Base-by-base conservation (phyloP, 1,284 basidiomycete species). In the Boletus nobilissimus region DNA sequence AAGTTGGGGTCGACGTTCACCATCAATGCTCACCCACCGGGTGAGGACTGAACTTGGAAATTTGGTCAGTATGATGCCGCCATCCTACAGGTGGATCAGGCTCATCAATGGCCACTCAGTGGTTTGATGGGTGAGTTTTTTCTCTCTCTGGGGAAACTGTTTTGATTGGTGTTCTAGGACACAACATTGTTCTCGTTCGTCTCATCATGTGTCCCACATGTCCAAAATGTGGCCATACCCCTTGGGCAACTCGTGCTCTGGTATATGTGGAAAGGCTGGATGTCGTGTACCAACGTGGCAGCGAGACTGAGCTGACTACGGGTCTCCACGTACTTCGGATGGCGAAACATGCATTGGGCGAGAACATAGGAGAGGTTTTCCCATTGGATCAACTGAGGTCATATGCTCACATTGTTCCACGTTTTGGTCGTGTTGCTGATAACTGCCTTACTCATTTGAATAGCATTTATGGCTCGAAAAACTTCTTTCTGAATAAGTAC, bases 401-500 rank as follows among this genome's bases (percentile, higher is more conserved):
- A 8, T 80, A 83, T 26, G 78, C 78, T 6, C 78, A 84, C 18
- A 70, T 87, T 39, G 70, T 80, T 51, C 82, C 85, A n/a, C 62
- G 72, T 5, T 82, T 86, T 74, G 82, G 83, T 24, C 63, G n/a
- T 29, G 76, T 74, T 43, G 84, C 85, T 24, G 80, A 85, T 77
- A 57, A 65, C 11, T 39, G 76, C 10, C 76, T 86, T 24, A 82
- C 43, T 43, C 77, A 76, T 18, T 73, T 73, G 46, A 86, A 80
- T 63, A 81, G 81, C 57, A 64, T 82, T 13, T 70, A 81, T 9
- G 82, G 70, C 57, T 79, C 77, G 11, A 51, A 77, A 6, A 79
- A 82, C 34, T 83, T 84, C 69, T 83, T 78, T 39, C 71, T 86
- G 43, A 84, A 86, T 70, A 84, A 83, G 48, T 86, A 85, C 70